A percentile compares a stretch with the other conserved stretches of the same genome.
These are phyloP conservation scores for Ogataea trehalophila DNA, from an alignment of 805 yeast genomes.

Conservation along the genomic window DNA sequence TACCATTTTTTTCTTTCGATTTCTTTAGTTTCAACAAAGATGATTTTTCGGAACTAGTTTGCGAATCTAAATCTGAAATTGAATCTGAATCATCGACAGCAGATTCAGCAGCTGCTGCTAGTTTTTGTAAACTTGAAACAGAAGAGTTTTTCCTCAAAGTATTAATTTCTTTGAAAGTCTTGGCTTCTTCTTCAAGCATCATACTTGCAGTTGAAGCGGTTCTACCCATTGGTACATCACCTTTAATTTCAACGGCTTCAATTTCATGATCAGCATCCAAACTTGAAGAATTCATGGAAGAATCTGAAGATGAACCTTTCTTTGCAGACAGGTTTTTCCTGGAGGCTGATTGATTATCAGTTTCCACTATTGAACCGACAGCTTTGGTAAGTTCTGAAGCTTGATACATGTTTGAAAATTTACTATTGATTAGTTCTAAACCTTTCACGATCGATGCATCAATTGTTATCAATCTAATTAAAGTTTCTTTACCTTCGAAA, in stretches of 20 bases:
- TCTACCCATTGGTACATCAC: conserved; percentile 6
- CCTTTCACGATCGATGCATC: conserved; percentile 67
- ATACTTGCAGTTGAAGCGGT: conserved; percentile 6
- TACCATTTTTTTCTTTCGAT: background rate
- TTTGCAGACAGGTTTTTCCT: background rate
- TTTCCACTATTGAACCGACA: conserved; percentile 3
- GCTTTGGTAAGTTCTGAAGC: background rate
- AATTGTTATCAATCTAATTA: conserved; percentile 62
- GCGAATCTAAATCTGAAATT: background rate
- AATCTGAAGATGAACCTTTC: background rate
- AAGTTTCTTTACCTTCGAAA: conserved; percentile 68
- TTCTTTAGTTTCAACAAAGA: background rate
- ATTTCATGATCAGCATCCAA: conserved; percentile 1
- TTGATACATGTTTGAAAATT: conserved; percentile 5
- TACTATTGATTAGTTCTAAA: conserved; percentile 28
- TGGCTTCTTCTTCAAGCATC: conserved; percentile 20
- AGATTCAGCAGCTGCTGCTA: background rate
- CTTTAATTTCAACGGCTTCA: conserved; percentile 12
- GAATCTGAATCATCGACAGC: background rate
- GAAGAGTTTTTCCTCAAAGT: background rate
- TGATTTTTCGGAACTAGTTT: background rate
- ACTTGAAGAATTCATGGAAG: background rate
- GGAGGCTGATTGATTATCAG: conserved; percentile 1
- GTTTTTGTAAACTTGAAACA: background rate
- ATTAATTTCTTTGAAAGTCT: conserved; percentile 11